Evolutionary conservation across 805 yeast species (phyloP).

Genomic region (Metschnikowia lochheadii): DNA sequence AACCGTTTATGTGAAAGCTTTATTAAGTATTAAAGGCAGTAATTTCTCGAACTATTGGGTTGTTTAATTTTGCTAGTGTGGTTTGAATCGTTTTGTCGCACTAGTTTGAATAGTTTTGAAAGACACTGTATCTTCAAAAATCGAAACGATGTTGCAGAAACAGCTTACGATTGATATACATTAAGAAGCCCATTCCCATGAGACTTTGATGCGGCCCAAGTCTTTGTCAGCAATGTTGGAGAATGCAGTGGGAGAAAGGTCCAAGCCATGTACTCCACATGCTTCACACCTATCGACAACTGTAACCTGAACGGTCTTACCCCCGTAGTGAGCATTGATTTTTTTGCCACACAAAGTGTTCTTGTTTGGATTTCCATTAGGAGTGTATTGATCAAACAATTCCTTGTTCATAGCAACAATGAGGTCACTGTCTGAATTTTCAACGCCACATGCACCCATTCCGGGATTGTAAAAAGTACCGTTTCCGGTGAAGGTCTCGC

Average conservation of each 20-base stretch:
- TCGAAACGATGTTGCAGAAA: not conserved
- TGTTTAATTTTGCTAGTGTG: no score
- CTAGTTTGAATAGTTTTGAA: no score
- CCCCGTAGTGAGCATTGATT: conserved; percentile 44
- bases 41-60: no score
- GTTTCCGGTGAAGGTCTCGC: conserved; percentile 31
- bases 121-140: not conserved
- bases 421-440: conserved; percentile 42
- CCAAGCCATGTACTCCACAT: conserved; percentile 48
- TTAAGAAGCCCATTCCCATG: conserved; percentile 40
- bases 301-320: conserved; percentile 51
- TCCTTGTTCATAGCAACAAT: conserved; percentile 50
- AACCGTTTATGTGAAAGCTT: no score
- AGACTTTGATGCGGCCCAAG: conserved; percentile 51
- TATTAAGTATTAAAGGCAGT: no score
- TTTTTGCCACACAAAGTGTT: conserved; percentile 52
- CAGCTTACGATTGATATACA: not conserved
- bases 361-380: conserved; percentile 37
- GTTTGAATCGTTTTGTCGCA: no score
- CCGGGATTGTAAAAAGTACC: conserved; percentile 49
- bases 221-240: conserved; percentile 44
- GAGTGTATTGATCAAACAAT: conserved; percentile 34
- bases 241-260: conserved; percentile 61
- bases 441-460: conserved; percentile 54
- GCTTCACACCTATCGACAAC: conserved; percentile 58